A percentile compares a stretch with the other conserved stretches of the same genome.
These are phyloP conservation scores for Lepiota brunneoincarnata DNA, from an alignment of 768 basidiomycete genomes.

Conservation along the genomic window DNA sequence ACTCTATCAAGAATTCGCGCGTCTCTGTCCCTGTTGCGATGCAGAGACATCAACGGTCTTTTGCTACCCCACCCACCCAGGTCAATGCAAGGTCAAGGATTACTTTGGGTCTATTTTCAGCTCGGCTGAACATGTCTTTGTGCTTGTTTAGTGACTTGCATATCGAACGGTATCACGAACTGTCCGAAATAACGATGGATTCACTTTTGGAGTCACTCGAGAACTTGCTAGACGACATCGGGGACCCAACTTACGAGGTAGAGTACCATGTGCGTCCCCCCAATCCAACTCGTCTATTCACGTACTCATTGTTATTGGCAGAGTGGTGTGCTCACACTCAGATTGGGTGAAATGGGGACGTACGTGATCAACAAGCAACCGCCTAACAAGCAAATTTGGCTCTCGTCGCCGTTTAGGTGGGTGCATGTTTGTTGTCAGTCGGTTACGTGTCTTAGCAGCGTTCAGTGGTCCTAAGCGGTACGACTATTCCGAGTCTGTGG, in stretches of 20 bases:
- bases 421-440: slow-evolving; percentile 14
- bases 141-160: slow-evolving; percentile 38
- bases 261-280: slow-evolving; percentile 74
- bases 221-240: slow-evolving; percentile 57
- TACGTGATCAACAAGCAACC: slow-evolving; percentile 98
- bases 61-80: slow-evolving; percentile 57
- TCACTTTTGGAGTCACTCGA: slow-evolving; percentile 73
- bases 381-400: slow-evolving; percentile 96
- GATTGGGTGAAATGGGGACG: slow-evolving; percentile 72
- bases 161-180: slow-evolving; percentile 62
- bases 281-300: not conserved
- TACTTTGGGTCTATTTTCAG: not conserved
- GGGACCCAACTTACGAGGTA: slow-evolving; percentile 66
- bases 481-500: slow-evolving; percentile 58
- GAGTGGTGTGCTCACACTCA: slow-evolving; percentile 90
- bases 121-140: not conserved
- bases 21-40: not conserved
- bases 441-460: not conserved
- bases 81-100: slow-evolving; percentile 49
- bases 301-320: slow-evolving; percentile 25
- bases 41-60: slow-evolving; percentile 24
- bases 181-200: slow-evolving; percentile 80
- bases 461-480: slow-evolving; percentile 89
- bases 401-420: slow-evolving; percentile 85
- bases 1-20: not conserved